These are phyloP conservation scores for Ochromonadaceae sp. DNA, from an alignment of 352 stramenopile genomes.

Conservation along the genomic window DNA sequence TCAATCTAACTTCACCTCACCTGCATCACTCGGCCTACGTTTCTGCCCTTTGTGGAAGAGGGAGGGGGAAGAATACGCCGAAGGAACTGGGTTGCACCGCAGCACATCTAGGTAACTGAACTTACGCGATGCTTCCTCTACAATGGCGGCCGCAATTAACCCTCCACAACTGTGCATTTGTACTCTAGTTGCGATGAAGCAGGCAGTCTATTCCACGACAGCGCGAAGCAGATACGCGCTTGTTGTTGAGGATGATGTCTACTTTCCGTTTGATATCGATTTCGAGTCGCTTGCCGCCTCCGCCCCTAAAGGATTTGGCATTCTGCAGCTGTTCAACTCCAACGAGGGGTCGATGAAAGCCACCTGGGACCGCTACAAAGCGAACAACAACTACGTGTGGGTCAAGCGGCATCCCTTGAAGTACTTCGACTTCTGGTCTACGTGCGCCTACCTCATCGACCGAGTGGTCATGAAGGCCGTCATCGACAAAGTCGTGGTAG, in stretches of 20 bases:
- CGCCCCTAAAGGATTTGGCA: conserved; percentile 11
- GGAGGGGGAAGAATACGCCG: conserved; percentile 10
- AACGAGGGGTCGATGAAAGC: conserved; percentile 1
- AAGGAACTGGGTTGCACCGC: conserved; percentile 13
- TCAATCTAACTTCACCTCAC: not conserved
- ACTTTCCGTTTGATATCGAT: conserved; percentile 17
- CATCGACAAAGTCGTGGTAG: not conserved
- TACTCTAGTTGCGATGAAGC: conserved; percentile 6
- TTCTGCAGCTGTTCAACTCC: conserved; percentile 14
- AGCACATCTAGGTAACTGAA: too few species aligned
- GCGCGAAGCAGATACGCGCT: not conserved
- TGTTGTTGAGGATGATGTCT: conserved; percentile 14
- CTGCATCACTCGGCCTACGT: not conserved
- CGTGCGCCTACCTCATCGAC: conserved; percentile 16
- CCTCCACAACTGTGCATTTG: too few species aligned
- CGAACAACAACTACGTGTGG: not conserved
- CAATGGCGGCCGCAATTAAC: too few species aligned
- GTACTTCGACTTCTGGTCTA: conserved; percentile 15
- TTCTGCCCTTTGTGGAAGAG: conserved; percentile 2
- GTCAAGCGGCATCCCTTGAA: not conserved
- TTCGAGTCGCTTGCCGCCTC: not conserved
- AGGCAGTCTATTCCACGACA: conserved; percentile 1
- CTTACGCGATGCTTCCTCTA: too few species aligned
- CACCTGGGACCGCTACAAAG: not conserved
- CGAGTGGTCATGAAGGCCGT: conserved; percentile 8